phyloP scores from a whole-genome alignment of 345 rosid species.

The Theobroma cacao region DNA sequence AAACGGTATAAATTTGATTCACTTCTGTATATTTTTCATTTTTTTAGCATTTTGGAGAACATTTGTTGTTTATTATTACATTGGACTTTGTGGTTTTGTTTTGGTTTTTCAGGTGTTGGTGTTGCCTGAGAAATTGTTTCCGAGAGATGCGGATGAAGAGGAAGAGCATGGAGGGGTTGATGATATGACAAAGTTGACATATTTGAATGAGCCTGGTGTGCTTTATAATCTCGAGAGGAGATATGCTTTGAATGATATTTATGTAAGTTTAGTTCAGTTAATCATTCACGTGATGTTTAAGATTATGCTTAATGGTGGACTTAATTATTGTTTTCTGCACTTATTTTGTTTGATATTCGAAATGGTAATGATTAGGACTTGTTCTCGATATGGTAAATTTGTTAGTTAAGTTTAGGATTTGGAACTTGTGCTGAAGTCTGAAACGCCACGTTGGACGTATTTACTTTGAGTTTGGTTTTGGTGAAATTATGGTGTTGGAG shows the following conservation, averaged over 20 bases:
- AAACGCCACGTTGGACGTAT: neutral
- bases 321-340: neutral
- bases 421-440: neutral
- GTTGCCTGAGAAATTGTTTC: slow-evolving; percentile 51
- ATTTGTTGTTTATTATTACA: neutral
- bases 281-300: neutral
- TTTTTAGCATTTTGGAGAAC: neutral
- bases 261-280: slow-evolving; percentile 48
- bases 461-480: neutral
- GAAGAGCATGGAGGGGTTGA: slow-evolving; percentile 95
- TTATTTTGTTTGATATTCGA: neutral
- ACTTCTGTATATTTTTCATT: neutral
- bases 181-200: slow-evolving; percentile 92
- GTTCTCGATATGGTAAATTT: neutral
- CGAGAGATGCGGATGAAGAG: slow-evolving; percentile 78
- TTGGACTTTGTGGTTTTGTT: neutral
- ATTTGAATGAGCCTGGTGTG: slow-evolving; percentile 97
- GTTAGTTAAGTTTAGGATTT: neutral
- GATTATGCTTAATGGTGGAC: neutral
- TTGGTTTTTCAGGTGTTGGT: slow-evolving; percentile 41
- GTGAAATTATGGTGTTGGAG: neutral
- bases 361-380: neutral
- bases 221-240: slow-evolving; percentile 84
- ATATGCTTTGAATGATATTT: slow-evolving; percentile 91
- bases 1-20: slow-evolving; percentile 46